Evolutionary conservation across 441 rosid species (phyloP), one percentile per base, ranked within the genome.

Genomic region (Erodium texanum): DNA sequence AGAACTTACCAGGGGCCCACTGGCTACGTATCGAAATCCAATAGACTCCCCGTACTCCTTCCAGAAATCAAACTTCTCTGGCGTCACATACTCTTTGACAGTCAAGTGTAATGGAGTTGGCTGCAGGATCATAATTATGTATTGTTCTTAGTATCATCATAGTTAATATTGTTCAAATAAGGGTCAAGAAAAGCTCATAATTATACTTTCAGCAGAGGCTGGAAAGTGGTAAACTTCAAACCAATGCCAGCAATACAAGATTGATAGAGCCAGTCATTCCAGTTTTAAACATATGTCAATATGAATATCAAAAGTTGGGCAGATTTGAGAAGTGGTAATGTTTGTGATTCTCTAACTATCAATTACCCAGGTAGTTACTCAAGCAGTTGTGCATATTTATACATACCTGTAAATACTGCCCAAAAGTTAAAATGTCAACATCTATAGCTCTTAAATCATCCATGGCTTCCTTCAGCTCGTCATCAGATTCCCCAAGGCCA

Each of bases 401-500:
- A n/a, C 18, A 66, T 78, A 91, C 99, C 98, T 92, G 99, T 78
- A 94, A 82, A 82, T 92, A 94, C 76, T 94, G 99, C 36, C 99
- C 99, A 62, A 89, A 86, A 67, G 99, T 94, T 77, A 94, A 79
- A 77, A 94, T 94, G 75, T 92, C 97, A 68, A 94, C 96, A 70
- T 82, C 86, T 67, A 92, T 85, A 59, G 97, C 92, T 85, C 98
- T 87, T 77, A 94, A 76, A 82, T 94, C 96, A 74, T 86, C 90
- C 89, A 94, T 83, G 14, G 92, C 76, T 81, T 92, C 85, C 77
- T 88, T 89, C 76, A 94, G 38, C 81, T 89, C 98, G 7, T 85
- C 87, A 66, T 92, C 98, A 64, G 97, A 78, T 83, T 94, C 99
- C 75, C 98, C 98, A 14, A 94, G 96, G 67, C 99, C 99, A 78